phyloP scores from a whole-genome alignment of 352 stramenopile genomes.

The Pythium dissimile region DNA sequence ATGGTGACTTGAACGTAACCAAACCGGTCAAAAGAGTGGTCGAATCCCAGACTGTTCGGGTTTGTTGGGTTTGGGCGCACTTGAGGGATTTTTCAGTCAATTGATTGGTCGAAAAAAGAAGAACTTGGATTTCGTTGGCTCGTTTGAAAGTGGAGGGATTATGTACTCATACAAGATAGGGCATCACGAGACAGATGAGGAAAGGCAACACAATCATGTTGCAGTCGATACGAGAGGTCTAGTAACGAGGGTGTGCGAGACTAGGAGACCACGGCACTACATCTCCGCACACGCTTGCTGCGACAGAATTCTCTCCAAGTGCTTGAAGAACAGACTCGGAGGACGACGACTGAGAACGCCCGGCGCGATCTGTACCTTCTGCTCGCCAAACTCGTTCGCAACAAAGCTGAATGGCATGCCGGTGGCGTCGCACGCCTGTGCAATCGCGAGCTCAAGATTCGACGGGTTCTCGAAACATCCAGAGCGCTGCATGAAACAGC shows the following conservation, averaged over 20 bases:
- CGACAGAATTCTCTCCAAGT: slow-evolving; percentile 33
- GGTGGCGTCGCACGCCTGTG: slow-evolving; percentile 36
- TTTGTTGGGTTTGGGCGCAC: slow-evolving; percentile 6
- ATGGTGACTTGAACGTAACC: slow-evolving; percentile 1
- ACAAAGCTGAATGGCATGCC: slow-evolving; percentile 57
- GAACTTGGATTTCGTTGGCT: not conserved
- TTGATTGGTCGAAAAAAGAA: slow-evolving; percentile 7
- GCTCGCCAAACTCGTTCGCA: slow-evolving; percentile 52
- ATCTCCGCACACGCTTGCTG: too few relatives aligned
- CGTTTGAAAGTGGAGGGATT: slow-evolving; percentile 5
- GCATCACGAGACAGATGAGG: slow-evolving; percentile 1
- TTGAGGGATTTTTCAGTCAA: not conserved
- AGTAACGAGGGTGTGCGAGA: too few relatives aligned
- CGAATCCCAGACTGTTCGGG: too few relatives aligned
- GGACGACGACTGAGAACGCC: slow-evolving; percentile 68
- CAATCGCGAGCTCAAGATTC: slow-evolving; percentile 42
- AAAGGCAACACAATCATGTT: too few relatives aligned
- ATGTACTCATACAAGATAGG: not conserved
- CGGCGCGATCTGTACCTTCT: slow-evolving; percentile 44
- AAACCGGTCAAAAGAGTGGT: not conserved
- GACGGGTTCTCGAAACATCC: slow-evolving; percentile 71
- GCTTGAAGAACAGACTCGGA: slow-evolving; percentile 54
- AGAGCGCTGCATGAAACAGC: slow-evolving; percentile 59
- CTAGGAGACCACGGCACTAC: too few relatives aligned
- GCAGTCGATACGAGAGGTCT: too few relatives aligned